Conservation (phyloP, 371 early-diverging fungal species). For the Haplosporangium sp. region DNA sequence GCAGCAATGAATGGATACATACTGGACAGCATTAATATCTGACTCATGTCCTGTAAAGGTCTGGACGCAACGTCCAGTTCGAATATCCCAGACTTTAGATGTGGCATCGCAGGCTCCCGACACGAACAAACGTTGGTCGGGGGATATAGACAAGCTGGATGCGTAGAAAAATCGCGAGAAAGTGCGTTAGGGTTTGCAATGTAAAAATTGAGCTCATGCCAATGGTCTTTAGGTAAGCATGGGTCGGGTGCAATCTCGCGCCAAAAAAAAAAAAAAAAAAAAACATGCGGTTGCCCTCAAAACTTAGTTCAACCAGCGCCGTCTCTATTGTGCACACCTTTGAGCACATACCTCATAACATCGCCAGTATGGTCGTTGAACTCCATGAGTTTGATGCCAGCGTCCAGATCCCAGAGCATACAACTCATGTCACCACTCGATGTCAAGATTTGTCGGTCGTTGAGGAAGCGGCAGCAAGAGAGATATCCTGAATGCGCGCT, state of each 20-base stretch:
- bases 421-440: constrained; percentile 98
- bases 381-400: constrained; percentile 92
- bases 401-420: constrained; percentile 99
- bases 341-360: constrained; percentile 87
- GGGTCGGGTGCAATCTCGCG: too few relatives aligned
- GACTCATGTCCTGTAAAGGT: constrained; percentile 97
- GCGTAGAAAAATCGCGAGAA: neutral
- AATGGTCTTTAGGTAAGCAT: too few relatives aligned
- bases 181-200: neutral
- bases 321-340: neutral
- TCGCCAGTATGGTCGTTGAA: constrained; percentile 98
- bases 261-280: neutral
- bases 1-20: constrained; percentile 41
- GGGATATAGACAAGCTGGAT: constrained; percentile 77
- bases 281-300: too few relatives aligned
- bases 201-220: too few relatives aligned
- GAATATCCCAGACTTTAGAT: constrained; percentile 98
- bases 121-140: constrained; percentile 95
- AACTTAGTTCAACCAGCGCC: neutral
- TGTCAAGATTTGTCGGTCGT: constrained; percentile 94
- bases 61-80: constrained; percentile 94
- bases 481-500: constrained; percentile 96
- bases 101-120: constrained; percentile 98
- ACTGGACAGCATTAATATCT: constrained; percentile 98
- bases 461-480: constrained; percentile 95